Evolutionary conservation across 805 yeast species (phyloP).

Genomic region (Lipomyces sp.): DNA sequence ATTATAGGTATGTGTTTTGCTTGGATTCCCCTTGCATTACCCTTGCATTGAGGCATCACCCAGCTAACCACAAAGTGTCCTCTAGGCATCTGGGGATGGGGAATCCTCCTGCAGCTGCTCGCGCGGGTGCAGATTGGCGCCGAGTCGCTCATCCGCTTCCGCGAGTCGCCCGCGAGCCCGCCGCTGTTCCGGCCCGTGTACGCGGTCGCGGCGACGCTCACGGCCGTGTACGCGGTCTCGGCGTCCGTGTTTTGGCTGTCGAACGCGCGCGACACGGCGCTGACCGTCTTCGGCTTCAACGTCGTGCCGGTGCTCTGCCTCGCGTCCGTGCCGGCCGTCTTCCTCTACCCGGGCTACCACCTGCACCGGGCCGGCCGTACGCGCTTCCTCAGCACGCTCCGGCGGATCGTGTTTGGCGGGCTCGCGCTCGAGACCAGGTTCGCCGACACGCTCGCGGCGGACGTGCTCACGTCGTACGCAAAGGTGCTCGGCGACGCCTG

Average conservation of each 20-base stretch:
- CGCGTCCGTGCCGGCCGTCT: constrained; percentile 37
- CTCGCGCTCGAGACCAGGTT: constrained; percentile 58
- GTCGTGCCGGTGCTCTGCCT: constrained; percentile 45
- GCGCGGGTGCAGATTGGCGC: constrained; percentile 32
- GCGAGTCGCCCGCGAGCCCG: constrained; percentile 20
- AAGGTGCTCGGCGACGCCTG: constrained; percentile 72
- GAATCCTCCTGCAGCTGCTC: constrained; percentile 33
- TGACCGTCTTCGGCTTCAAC: constrained; percentile 35
- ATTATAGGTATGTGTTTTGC: constrained; percentile 19
- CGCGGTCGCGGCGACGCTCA: constrained; percentile 36
- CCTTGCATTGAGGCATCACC: no score
- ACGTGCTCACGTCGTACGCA: constrained; percentile 77
- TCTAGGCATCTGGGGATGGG: constrained; percentile 40
- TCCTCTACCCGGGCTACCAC: constrained; percentile 42
- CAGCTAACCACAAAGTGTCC: neutral
- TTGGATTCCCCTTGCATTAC: neutral
- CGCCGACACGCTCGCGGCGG: constrained; percentile 79
- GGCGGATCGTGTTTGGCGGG: constrained; percentile 55
- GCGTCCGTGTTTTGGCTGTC: constrained; percentile 36
- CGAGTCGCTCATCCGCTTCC: constrained; percentile 29
- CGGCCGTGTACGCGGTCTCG: constrained; percentile 32
- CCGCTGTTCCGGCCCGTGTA: constrained; percentile 40
- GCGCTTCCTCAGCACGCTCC: constrained; percentile 44
- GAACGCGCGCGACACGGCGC: constrained; percentile 25
- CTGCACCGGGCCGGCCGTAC: constrained; percentile 39